phyloP scores from a whole-genome alignment of 179 eudicot species.

The Heliamphora pulchella region DNA sequence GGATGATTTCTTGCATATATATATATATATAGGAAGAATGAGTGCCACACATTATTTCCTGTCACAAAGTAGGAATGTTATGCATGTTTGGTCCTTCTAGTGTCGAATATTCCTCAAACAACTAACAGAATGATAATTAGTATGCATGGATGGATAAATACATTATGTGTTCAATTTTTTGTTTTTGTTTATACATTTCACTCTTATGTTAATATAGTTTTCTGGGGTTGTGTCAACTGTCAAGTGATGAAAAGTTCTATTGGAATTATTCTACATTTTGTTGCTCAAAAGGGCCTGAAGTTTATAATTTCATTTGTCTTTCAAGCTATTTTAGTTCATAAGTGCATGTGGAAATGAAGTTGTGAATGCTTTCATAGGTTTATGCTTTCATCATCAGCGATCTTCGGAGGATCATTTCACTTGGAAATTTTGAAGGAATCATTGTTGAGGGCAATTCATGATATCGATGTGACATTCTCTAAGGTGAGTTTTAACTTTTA shows the following conservation, averaged over 20 bases:
- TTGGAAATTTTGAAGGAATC: conserved; percentile 87
- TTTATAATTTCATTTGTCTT: background rate
- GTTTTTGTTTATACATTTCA: background rate
- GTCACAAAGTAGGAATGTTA: background rate
- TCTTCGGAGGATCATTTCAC: conserved; percentile 54
- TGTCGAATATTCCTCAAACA: conserved; percentile 2
- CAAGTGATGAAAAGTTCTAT: conserved; percentile 4
- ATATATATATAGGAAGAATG: background rate
- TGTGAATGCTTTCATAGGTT: conserved; percentile 33
- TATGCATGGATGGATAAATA: background rate
- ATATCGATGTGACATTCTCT: conserved; percentile 71
- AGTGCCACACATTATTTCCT: background rate
- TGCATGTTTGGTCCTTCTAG: conserved; percentile 1
- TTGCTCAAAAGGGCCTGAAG: conserved; percentile 3
- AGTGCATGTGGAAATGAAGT: background rate
- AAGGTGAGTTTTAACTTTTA: conserved; percentile 39
- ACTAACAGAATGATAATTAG: background rate
- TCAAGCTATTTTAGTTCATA: background rate
- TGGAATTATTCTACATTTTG: background rate
- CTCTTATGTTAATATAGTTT: background rate
- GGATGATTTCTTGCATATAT: background rate
- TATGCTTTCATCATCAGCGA: conserved; percentile 38
- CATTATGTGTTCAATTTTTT: background rate
- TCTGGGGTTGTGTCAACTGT: background rate
- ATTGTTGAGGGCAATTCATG: conserved; percentile 65